Evolutionary conservation across 1,139 yeast species (phyloP).

Genomic region (Komagataea norvegica): DNA sequence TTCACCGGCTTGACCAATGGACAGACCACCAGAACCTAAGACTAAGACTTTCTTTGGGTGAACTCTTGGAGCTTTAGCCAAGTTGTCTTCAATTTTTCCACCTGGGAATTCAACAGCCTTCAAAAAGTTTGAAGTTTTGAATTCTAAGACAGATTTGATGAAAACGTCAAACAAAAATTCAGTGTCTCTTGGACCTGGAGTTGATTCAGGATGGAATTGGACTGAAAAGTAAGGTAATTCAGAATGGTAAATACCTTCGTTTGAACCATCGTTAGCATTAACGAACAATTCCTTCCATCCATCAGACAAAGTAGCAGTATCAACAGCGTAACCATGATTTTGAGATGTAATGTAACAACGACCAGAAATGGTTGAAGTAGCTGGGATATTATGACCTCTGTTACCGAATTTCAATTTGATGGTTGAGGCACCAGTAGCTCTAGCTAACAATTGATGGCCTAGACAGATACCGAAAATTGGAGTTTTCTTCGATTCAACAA

Average conservation of each 20-base stretch:
- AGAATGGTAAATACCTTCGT: conserved; percentile 95
- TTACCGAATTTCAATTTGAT: conserved; percentile 94
- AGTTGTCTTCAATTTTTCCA: conserved; percentile 69
- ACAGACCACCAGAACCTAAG: conserved; percentile 96
- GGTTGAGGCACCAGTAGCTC: conserved; percentile 94
- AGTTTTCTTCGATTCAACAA: conserved; percentile 58
- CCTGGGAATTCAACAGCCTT: conserved; percentile 90
- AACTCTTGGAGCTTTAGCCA: conserved; percentile 68
- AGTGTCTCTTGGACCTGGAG: conserved; percentile 99
- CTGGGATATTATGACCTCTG: conserved; percentile 99
- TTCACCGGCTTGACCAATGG: conserved; percentile 99
- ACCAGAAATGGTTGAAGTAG: conserved; percentile 88
- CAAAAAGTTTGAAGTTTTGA: conserved; percentile 48
- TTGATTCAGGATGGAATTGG: conserved; percentile 98
- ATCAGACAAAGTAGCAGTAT: conserved; percentile 59
- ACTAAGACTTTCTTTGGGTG: conserved; percentile 91
- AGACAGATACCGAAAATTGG: conserved; percentile 97
- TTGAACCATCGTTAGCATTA: conserved; percentile 95
- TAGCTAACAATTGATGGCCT: conserved; percentile 96
- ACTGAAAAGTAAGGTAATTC: conserved; percentile 93
- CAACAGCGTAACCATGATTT: conserved; percentile 98
- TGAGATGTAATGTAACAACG: conserved; percentile 98
- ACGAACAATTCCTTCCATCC: conserved; percentile 96
- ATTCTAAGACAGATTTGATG: conserved; percentile 72
- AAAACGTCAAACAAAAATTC: conserved; percentile 95